Evolutionary conservation across 805 yeast species (phyloP).

Genomic region (Millerozyma acaciae): DNA sequence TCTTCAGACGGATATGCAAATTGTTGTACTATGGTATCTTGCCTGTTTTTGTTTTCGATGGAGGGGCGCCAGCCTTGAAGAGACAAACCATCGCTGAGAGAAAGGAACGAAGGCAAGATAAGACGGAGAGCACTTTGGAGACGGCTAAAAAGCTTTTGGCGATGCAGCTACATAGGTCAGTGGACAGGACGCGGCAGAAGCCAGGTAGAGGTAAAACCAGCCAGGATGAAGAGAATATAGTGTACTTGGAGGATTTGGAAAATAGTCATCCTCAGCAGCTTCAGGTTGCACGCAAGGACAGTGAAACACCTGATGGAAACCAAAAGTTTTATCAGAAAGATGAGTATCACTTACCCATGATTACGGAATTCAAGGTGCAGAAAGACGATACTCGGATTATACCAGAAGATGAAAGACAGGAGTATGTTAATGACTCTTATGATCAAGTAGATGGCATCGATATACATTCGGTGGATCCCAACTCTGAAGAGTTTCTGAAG

Average conservation of each 20-base stretch:
- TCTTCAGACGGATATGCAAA: constrained; percentile 90
- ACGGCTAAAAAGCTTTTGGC: constrained; percentile 83
- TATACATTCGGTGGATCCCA: constrained; percentile 75
- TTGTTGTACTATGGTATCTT: constrained; percentile 78
- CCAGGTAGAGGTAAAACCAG: constrained; percentile 2
- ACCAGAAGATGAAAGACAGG: constrained; percentile 67
- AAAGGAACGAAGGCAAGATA: constrained; percentile 68
- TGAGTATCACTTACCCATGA: constrained; percentile 80
- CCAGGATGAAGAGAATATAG: constrained; percentile 5
- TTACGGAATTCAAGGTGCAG: constrained; percentile 51
- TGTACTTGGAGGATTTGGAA: constrained; percentile 26
- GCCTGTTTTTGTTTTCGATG: constrained; percentile 93
- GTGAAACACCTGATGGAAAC: constrained; percentile 1
- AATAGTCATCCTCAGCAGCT: constrained; percentile 14
- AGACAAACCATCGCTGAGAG: constrained; percentile 72
- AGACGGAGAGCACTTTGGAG: constrained; percentile 60
- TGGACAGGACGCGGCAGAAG: constrained; percentile 22
- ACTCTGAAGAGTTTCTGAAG: constrained; percentile 67
- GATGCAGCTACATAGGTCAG: constrained; percentile 63
- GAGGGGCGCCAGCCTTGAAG: constrained; percentile 87
- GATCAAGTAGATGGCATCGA: constrained; percentile 65
- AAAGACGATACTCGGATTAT: constrained; percentile 68
- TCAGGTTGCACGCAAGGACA: neutral
- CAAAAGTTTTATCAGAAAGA: constrained; percentile 43
- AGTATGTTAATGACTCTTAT: constrained; percentile 47